Conservation (phyloP, 257 asterid species). For the Leptodermis oblonga region DNA sequence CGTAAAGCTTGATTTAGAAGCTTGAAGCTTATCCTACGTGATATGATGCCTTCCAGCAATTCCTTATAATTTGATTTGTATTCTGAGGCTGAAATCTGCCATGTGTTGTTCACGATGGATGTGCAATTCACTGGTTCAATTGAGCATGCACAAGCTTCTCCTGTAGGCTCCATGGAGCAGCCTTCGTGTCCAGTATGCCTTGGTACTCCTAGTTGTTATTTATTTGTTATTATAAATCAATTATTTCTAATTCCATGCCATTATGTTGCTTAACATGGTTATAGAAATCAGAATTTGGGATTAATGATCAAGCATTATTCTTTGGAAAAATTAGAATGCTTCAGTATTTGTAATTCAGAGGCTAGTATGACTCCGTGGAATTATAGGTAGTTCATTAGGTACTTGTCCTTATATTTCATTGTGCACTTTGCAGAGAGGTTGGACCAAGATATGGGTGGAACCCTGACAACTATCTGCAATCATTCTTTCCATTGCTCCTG, state of each 20-base stretch:
- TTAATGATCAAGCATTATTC: neutral
- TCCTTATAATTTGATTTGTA: slow-evolving; percentile 20
- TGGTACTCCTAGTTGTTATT: slow-evolving; percentile 38
- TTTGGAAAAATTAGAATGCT: neutral
- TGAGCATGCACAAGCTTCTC: slow-evolving; percentile 67
- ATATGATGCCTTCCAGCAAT: slow-evolving; percentile 5
- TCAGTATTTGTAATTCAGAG: no score
- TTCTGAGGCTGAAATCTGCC: slow-evolving; percentile 68
- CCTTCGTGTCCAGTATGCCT: slow-evolving; percentile 95
- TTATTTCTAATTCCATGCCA: neutral
- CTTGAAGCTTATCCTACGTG: neutral
- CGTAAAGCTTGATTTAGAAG: neutral
- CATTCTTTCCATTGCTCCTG: slow-evolving; percentile 99
- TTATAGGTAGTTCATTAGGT: neutral
- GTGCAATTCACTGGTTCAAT: slow-evolving; percentile 83
- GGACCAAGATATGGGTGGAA: slow-evolving; percentile 86
- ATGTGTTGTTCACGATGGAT: slow-evolving; percentile 62
- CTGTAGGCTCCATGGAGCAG: slow-evolving; percentile 69
- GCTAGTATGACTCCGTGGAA: neutral
- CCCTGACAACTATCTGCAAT: slow-evolving; percentile 88
- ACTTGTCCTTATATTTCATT: slow-evolving; percentile 1
- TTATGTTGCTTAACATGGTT: neutral
- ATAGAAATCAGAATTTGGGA: neutral
- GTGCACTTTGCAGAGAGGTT: slow-evolving; percentile 64
- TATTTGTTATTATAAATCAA: no score